Percentiles rank a stretch among this genome's conserved stretches.
phyloP scores from a whole-genome alignment of 2,329 filamentous ascomycete species.

The Ophiostoma pallidulum region DNA sequence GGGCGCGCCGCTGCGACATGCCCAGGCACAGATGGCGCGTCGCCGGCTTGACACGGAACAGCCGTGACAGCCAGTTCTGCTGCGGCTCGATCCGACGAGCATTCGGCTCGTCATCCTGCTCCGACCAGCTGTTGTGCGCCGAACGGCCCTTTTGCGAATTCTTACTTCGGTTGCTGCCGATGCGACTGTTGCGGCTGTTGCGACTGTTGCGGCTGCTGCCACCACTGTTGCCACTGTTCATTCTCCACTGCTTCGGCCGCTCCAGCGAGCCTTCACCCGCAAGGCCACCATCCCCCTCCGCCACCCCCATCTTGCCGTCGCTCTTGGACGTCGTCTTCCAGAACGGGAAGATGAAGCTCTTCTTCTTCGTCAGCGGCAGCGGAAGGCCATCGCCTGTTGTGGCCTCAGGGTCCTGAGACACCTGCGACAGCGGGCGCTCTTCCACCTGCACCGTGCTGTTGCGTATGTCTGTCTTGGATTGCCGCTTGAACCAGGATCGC shows the following conservation, averaged over 20 bases:
- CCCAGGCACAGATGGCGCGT: conserved; percentile 66
- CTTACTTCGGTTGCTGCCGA: conserved; percentile 9
- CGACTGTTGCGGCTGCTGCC: conserved; percentile 1
- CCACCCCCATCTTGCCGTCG: conserved; percentile 34
- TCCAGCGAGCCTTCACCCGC: conserved; percentile 11
- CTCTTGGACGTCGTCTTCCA: conserved; percentile 40
- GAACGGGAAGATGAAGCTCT: conserved; percentile 45
- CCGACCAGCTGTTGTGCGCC: conserved; percentile 4
- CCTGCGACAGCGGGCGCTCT: neutral
- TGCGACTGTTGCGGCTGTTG: conserved; percentile 4
- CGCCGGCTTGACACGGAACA: conserved; percentile 83
- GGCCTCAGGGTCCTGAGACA: conserved; percentile 2
- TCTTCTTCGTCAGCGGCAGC: conserved; percentile 29
- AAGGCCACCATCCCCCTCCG: conserved; percentile 23
- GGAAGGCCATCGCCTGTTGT: neutral
- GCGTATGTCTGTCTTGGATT: conserved; percentile 17
- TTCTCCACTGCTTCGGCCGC: conserved; percentile 14
- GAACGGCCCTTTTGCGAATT: conserved; percentile 4
- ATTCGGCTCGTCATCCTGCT: conserved; percentile 29
- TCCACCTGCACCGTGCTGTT: conserved; percentile 4
- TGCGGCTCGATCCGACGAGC: conserved; percentile 53
- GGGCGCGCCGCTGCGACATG: conserved; percentile 60
- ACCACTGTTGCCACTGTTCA: conserved; percentile 13
- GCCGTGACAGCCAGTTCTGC: conserved; percentile 79
- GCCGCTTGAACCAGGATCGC: conserved; percentile 17